Conservation (phyloP, 1,284 basidiomycete genomes). For the Apiotrichum veenhuisii region DNA sequence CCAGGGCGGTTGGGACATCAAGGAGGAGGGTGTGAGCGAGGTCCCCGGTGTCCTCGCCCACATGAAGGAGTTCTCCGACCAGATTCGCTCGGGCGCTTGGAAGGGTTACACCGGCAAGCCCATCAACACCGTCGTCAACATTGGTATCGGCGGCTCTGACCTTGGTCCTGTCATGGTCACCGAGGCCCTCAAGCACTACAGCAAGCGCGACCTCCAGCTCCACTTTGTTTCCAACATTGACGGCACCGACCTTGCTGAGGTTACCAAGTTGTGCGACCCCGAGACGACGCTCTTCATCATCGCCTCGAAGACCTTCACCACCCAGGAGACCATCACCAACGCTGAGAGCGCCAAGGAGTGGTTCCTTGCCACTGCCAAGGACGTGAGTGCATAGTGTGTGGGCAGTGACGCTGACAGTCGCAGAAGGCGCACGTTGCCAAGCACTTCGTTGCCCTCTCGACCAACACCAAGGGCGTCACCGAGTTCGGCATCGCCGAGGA, state of each 20-base stretch:
- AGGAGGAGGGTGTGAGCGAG: conserved; percentile 76
- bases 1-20: conserved; percentile 62
- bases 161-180: conserved; percentile 98
- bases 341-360: conserved; percentile 88
- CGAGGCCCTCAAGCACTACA: conserved; percentile 91
- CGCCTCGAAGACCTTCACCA: conserved; percentile 97
- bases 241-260: conserved; percentile 94
- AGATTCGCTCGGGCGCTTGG: conserved; percentile 80
- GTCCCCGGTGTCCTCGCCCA: conserved; percentile 81
- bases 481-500: conserved; percentile 86
- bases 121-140: conserved; percentile 95
- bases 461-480: conserved; percentile 90
- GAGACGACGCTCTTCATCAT: conserved; percentile 97
- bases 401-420: background rate
- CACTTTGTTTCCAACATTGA: conserved; percentile 98
- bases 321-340: conserved; percentile 99
- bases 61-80: conserved; percentile 84
- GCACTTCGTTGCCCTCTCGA: conserved; percentile 97
- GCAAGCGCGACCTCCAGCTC: conserved; percentile 78
- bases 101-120: conserved; percentile 96
- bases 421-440: conserved; percentile 87
- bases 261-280: conserved; percentile 73
- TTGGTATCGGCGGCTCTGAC: conserved; percentile 97
- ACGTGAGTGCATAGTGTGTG: conserved; percentile 49
- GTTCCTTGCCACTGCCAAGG: conserved; percentile 82